Evolutionary conservation across 495 filamentous ascomycete species (phyloP).

Genomic region (Chaetomium fimeti): DNA sequence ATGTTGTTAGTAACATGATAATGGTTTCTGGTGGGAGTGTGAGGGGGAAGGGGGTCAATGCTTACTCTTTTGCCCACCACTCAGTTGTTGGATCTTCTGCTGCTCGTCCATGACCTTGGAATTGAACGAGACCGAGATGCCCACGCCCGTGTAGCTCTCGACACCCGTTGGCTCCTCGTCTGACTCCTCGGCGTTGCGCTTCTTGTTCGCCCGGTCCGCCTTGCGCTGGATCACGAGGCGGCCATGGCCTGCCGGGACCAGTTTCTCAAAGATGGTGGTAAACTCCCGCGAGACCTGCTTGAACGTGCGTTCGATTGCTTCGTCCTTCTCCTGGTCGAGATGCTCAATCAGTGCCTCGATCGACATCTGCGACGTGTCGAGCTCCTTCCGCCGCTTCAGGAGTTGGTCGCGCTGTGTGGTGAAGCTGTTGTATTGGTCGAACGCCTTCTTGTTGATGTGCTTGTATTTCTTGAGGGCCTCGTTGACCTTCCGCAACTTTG

Average conservation of each 20-base stretch:
- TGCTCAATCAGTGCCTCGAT: constrained; percentile 90
- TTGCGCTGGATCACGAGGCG: constrained; percentile 91
- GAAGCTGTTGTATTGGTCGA: constrained; percentile 98
- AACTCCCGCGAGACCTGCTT: constrained; percentile 95
- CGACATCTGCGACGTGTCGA: constrained; percentile 75
- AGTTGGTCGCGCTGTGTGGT: constrained; percentile 85
- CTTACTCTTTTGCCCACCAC: constrained; percentile 95
- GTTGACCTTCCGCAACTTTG: constrained; percentile 87
- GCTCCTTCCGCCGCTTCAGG: constrained; percentile 74
- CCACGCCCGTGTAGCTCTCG: constrained; percentile 95
- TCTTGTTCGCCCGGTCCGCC: constrained; percentile 63
- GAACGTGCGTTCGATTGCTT: constrained; percentile 95
- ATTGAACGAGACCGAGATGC: constrained; percentile 98
- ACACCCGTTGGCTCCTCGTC: constrained; percentile 70
- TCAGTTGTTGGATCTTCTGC: constrained; percentile 94
- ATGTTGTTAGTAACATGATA: not conserved
- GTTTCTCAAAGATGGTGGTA: constrained; percentile 84
- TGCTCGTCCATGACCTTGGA: constrained; percentile 93
- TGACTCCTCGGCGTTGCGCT: constrained; percentile 54
- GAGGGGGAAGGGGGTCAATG: constrained; percentile 13
- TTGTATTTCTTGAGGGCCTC: constrained; percentile 93
- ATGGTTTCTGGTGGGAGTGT: constrained; percentile 27
- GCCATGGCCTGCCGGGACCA: constrained; percentile 91
- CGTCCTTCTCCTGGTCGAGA: constrained; percentile 93
- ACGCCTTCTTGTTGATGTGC: constrained; percentile 98